phyloP scores from a whole-genome alignment of 352 stramenopile species.

The Pythium diclinum region DNA sequence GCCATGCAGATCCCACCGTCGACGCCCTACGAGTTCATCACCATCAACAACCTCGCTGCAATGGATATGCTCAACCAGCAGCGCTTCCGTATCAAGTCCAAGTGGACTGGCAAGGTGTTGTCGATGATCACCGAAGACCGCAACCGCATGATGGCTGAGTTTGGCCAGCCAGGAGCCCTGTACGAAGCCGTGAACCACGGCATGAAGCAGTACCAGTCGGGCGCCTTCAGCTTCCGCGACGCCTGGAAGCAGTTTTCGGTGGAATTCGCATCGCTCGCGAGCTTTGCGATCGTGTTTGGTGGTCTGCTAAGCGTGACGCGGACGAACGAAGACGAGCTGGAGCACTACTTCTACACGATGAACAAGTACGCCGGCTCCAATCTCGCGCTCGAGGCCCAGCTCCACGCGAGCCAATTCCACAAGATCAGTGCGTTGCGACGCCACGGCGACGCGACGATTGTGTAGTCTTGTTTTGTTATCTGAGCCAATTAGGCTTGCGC shows the following conservation, averaged over 20 bases:
- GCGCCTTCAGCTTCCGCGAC: slow-evolving; percentile 31
- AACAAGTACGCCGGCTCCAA: slow-evolving; percentile 30
- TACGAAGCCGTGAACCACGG: slow-evolving; percentile 38
- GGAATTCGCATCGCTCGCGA: slow-evolving; percentile 40
- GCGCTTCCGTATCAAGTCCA: slow-evolving; percentile 38
- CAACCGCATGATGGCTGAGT: slow-evolving; percentile 49
- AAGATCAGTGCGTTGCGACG: slow-evolving; percentile 33
- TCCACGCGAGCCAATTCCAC: slow-evolving; percentile 41
- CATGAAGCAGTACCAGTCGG: slow-evolving; percentile 39
- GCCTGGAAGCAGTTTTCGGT: slow-evolving; percentile 35
- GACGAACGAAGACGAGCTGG: slow-evolving; percentile 26
- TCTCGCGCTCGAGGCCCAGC: slow-evolving; percentile 32
- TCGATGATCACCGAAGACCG: slow-evolving; percentile 55
- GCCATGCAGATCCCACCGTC: slow-evolving; percentile 41
- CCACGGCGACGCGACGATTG: slow-evolving; percentile 34
- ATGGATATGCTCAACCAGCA: slow-evolving; percentile 54
- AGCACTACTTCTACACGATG: slow-evolving; percentile 14
- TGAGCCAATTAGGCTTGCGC: neutral
- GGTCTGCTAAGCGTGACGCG: slow-evolving; percentile 32
- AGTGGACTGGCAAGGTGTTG: slow-evolving; percentile 47
- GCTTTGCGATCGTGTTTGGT: slow-evolving; percentile 42
- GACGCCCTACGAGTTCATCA: slow-evolving; percentile 53
- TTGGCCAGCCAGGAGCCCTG: slow-evolving; percentile 35
- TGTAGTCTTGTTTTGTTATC: slow-evolving; percentile 19
- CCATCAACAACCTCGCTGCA: slow-evolving; percentile 44